Evolutionary conservation across 2,329 filamentous ascomycete species (phyloP).

Genomic region (Epicoccum sorghinum): DNA sequence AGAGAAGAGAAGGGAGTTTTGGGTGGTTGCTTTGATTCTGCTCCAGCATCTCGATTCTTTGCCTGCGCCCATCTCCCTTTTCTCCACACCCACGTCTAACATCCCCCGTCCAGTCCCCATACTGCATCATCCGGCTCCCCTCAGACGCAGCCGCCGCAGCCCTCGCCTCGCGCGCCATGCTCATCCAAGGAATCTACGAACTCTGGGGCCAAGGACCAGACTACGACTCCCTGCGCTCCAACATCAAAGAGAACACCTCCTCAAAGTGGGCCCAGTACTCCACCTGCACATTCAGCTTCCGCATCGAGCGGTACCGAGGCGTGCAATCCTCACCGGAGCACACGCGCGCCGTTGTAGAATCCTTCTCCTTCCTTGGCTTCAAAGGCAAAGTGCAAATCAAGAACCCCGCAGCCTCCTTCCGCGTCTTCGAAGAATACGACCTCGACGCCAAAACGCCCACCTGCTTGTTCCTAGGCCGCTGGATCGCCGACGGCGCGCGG

Average conservation of each 20-base stretch:
- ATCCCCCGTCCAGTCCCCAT: constrained; percentile 70
- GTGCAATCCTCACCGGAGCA: constrained; percentile 69
- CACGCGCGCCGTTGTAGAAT: constrained; percentile 73
- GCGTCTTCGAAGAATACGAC: constrained; percentile 82
- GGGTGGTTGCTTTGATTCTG: neutral
- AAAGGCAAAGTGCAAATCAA: constrained; percentile 79
- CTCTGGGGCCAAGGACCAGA: constrained; percentile 79
- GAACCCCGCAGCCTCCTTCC: constrained; percentile 71
- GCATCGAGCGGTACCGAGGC: constrained; percentile 80
- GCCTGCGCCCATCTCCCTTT: neutral
- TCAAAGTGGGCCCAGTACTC: constrained; percentile 72
- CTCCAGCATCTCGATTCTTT: neutral
- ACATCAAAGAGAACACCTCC: constrained; percentile 64
- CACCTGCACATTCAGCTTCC: constrained; percentile 77
- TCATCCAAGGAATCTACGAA: constrained; percentile 84
- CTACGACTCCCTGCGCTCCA: constrained; percentile 71
- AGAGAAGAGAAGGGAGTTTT: too few species aligned
- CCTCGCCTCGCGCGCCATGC: constrained; percentile 77
- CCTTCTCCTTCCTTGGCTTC: constrained; percentile 79
- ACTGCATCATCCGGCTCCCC: constrained; percentile 74
- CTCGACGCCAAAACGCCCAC: constrained; percentile 59
- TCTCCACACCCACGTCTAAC: neutral
- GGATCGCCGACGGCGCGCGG: constrained; percentile 69
- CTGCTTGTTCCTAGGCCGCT: constrained; percentile 73
- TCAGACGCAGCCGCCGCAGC: constrained; percentile 67